Percentiles rank a stretch among this genome's conserved stretches.
Conservation (phyloP, 768 basidiomycete genomes). For the Tubosaeta sp. region DNA sequence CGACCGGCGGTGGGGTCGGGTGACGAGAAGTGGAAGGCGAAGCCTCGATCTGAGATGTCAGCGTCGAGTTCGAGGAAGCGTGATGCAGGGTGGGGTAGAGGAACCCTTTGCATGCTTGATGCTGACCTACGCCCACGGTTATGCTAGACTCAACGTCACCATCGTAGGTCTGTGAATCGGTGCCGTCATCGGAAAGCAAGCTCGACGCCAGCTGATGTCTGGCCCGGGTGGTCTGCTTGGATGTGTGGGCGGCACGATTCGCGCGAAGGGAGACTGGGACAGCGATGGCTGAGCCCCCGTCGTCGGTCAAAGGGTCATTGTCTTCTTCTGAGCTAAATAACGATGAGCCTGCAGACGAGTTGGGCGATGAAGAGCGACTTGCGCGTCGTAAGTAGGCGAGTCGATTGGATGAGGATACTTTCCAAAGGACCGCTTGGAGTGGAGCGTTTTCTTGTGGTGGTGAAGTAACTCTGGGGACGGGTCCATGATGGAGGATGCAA, state of each 20-base stretch:
- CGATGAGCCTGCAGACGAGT: not conserved
- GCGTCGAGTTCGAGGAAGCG: conserved; percentile 51
- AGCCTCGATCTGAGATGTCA: conserved; percentile 40
- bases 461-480: conserved; percentile 20
- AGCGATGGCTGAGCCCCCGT: conserved; percentile 52
- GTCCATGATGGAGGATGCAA: conserved; percentile 17
- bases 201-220: conserved; percentile 54
- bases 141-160: conserved; percentile 83
- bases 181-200: conserved; percentile 63
- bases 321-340: conserved; percentile 73
- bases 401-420: conserved; percentile 59
- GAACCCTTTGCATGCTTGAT: conserved; percentile 26
- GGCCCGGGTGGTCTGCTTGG: conserved; percentile 23
- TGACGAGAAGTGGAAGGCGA: conserved; percentile 20
- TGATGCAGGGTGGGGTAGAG: conserved; percentile 33
- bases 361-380: conserved; percentile 19
- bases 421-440: conserved; percentile 62
- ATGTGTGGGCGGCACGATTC: conserved; percentile 22
- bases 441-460: conserved; percentile 33
- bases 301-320: conserved; percentile 83
- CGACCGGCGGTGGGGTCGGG: conserved; percentile 20
- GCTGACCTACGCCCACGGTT: conserved; percentile 49
- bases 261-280: conserved; percentile 31
- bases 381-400: conserved; percentile 78
- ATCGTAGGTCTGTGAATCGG: conserved; percentile 87